phyloP scores from a whole-genome alignment of 129 eudicot species.

The Smallanthus sonchifolius region DNA sequence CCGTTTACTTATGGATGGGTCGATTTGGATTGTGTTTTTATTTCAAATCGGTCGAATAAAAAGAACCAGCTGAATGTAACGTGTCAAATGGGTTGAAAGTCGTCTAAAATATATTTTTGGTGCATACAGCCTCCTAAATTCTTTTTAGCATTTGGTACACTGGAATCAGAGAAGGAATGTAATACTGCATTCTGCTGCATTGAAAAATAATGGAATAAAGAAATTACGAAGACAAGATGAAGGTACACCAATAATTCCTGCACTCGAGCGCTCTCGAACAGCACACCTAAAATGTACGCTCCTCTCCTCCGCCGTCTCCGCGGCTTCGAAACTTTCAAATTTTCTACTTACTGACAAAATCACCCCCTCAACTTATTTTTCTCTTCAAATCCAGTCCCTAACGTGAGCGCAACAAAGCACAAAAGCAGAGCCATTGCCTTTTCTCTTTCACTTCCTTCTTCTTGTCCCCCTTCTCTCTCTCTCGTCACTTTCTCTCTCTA shows the following conservation, averaged over 20 bases:
- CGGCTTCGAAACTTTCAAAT: slow-evolving; percentile 47
- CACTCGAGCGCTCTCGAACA: slow-evolving; percentile 25
- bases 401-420: not conserved
- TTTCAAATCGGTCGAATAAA: not conserved
- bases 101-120: too few relatives aligned
- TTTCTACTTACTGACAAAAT: slow-evolving; percentile 19
- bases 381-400: slow-evolving; percentile 7
- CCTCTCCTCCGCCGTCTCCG: slow-evolving; percentile 50
- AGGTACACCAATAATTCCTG: slow-evolving; percentile 19
- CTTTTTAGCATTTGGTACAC: too few relatives aligned
- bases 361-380: slow-evolving; percentile 25
- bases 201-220: not conserved
- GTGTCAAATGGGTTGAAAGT: too few relatives aligned
- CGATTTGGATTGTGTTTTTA: not conserved
- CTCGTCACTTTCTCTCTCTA: slow-evolving; percentile 32
- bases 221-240: not conserved
- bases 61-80: too few relatives aligned
- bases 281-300: slow-evolving; percentile 35
- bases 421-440: slow-evolving; percentile 13
- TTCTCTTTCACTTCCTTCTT: slow-evolving; percentile 28
- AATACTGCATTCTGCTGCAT: too few relatives aligned
- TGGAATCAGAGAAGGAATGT: too few relatives aligned
- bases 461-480: slow-evolving; percentile 16
- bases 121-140: too few relatives aligned
- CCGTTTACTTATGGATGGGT: not conserved